Percentiles rank a stretch among this genome's conserved stretches.
These are phyloP conservation scores for Puccinia hordei DNA, from an alignment of 1,284 basidiomycete genomes.

Conservation along the genomic window DNA sequence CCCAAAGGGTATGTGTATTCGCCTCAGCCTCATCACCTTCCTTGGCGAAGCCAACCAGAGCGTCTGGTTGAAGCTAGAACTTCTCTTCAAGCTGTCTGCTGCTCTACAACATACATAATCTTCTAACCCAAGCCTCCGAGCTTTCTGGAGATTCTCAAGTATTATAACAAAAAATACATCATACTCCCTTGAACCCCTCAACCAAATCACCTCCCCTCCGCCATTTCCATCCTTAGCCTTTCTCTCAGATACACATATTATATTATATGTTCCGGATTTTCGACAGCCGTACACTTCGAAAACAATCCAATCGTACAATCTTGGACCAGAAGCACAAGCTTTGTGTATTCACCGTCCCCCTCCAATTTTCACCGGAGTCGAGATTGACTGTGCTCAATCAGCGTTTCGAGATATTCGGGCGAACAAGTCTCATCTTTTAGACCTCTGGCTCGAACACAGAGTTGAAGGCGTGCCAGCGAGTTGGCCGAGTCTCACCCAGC, in stretches of 20 bases:
- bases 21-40: constrained; percentile 37
- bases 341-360: not conserved
- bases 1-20: constrained; percentile 34
- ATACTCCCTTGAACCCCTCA: not conserved
- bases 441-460: constrained; percentile 9
- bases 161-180: constrained; percentile 1
- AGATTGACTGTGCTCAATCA: constrained; percentile 5
- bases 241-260: not conserved
- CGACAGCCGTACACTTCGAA: not conserved
- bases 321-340: not conserved
- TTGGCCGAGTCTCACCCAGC: constrained; percentile 1
- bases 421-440: constrained; percentile 15
- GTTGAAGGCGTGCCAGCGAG: constrained; percentile 19
- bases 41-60: constrained; percentile 40
- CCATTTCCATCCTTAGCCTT: not conserved
- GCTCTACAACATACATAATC: constrained; percentile 8
- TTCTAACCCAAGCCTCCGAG: constrained; percentile 15
- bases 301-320: not conserved
- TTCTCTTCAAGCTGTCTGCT: not conserved
- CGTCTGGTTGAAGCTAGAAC: constrained; percentile 27
- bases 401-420: constrained; percentile 25
- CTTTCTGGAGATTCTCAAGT: not conserved
- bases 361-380: not conserved
- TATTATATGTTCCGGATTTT: not conserved
- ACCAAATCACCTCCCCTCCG: not conserved